Evolutionary conservation across 2,329 filamentous ascomycete genomes (phyloP), one percentile per base, ranked within the genome.

Genomic region (Fusarium scirpi): DNA sequence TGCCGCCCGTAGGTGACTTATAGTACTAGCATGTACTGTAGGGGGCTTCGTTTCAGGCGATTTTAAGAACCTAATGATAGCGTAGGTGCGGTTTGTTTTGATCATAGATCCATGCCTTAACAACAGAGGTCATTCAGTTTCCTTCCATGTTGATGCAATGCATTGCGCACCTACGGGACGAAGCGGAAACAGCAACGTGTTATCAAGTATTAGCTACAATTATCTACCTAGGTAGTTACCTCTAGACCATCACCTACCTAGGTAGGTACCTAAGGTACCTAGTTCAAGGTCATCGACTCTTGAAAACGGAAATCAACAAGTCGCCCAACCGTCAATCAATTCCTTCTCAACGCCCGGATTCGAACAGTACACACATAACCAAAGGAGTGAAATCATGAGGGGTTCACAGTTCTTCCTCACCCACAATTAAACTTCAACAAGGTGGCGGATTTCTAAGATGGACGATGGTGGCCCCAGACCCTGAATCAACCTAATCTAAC

Each of bases 41-140:
- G 55, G 44, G 25, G 24, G n/a, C 27, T 32, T 46, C 57, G 72
- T 74, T 75, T 75, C 61, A 70, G 73, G 72, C 69, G 56, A 27
- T 53, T 45, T 51, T 52, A 27, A 40, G 45, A 45, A 48, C 24
- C 24, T 24, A 24, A 57, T 44, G 62, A 58, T 62, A 53, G 51
- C 62, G 62, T 29, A 29, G 11, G 27, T 66, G 69, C 64, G 67
- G 67, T 74, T 62, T 67, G 29, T 72, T 61, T 59, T 27, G 22
- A 27, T 43, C 25, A 15, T 29, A 24, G 24, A 53, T 24, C 34
- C 41, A 24, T 45, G 24, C 43, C 22, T 38, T 5, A 51, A 34
- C 29, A 52, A 32, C 48, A 51, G 29, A 43, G 51, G 18, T 27
- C 15, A 29, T 15, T 24, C 46, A 47, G 12, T 62, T 51, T 41